A percentile compares a stretch with the other conserved stretches of the same genome.
These are phyloP conservation scores for Meripilus lineatus DNA, from an alignment of 1,284 basidiomycete species.

Conservation along the genomic window DNA sequence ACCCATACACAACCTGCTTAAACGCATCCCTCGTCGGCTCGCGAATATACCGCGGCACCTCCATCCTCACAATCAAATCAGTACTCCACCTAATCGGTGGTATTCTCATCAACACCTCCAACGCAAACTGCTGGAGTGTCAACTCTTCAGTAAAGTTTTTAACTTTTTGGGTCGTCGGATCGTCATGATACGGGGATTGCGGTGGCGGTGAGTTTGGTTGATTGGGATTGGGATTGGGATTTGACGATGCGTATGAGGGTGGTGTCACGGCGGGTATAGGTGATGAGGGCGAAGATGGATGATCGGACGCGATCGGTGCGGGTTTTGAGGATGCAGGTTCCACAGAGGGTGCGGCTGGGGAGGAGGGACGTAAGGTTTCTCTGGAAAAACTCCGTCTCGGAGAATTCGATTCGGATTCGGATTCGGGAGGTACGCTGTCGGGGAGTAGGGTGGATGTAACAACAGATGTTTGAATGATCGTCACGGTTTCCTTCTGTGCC, in stretches of 20 bases:
- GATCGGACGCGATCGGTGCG: too few species aligned
- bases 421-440: slow-evolving; percentile 6
- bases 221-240: background rate
- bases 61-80: slow-evolving; percentile 20
- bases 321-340: slow-evolving; percentile 1
- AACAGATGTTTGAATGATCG: slow-evolving; percentile 17
- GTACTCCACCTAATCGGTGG: too few species aligned
- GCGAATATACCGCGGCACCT: slow-evolving; percentile 19
- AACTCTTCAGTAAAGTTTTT: slow-evolving; percentile 5
- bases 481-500: background rate
- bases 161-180: background rate
- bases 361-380: slow-evolving; percentile 5
- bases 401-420: slow-evolving; percentile 9
- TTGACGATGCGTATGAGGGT: background rate
- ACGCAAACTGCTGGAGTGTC: too few species aligned
- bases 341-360: background rate
- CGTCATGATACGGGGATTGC: slow-evolving; percentile 1
- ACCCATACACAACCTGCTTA: slow-evolving; percentile 19
- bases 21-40: slow-evolving; percentile 18
- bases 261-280: slow-evolving; percentile 1
- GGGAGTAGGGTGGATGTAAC: slow-evolving; percentile 16
- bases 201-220: background rate
- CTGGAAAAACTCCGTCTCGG: background rate
- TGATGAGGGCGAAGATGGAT: slow-evolving; percentile 10
- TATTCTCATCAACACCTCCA: too few species aligned